A percentile compares a stretch with the other conserved stretches of the same genome.
Evolutionary conservation across 2,329 filamentous ascomycete genomes (phyloP).

Genomic region (Paecilomyces fulvus): DNA sequence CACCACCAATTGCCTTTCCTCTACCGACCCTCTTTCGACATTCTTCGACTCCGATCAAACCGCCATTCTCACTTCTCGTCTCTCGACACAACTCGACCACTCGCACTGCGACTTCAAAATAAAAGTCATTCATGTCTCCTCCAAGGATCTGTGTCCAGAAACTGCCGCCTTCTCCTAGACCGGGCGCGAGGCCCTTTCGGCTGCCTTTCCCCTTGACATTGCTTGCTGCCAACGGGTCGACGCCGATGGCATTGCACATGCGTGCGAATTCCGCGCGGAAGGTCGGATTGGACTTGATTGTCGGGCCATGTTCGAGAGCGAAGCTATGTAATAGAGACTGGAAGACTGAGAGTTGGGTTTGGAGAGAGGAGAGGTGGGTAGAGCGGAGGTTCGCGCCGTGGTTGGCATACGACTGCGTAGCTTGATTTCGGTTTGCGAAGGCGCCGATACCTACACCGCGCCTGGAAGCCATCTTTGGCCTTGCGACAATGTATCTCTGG

Average conservation of each 20-base stretch:
- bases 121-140: conserved; percentile 91
- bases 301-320: conserved; percentile 84
- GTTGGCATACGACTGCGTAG: conserved; percentile 79
- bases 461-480: conserved; percentile 34
- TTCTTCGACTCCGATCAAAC: conserved; percentile 76
- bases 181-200: conserved; percentile 31
- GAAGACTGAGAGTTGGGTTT: conserved; percentile 92
- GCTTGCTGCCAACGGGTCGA: conserved; percentile 78
- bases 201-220: conserved; percentile 44
- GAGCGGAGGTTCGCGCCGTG: conserved; percentile 83
- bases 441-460: conserved; percentile 78
- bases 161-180: conserved; percentile 46
- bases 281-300: conserved; percentile 88
- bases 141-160: conserved; percentile 93
- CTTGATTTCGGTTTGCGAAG: conserved; percentile 76
- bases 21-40: conserved; percentile 66
- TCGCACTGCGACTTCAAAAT: conserved; percentile 92
- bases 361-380: conserved; percentile 74
- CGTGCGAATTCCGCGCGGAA: conserved; percentile 96
- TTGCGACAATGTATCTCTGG: background rate
- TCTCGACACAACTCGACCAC: conserved; percentile 87
- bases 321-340: conserved; percentile 93
- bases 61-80: conserved; percentile 84
- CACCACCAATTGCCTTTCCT: conserved; percentile 64
- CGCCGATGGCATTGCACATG: conserved; percentile 95